A percentile compares a stretch with the other conserved stretches of the same genome.
phyloP scores from a whole-genome alignment of 2,329 filamentous ascomycete genomes.

The Endothia cerciana region DNA sequence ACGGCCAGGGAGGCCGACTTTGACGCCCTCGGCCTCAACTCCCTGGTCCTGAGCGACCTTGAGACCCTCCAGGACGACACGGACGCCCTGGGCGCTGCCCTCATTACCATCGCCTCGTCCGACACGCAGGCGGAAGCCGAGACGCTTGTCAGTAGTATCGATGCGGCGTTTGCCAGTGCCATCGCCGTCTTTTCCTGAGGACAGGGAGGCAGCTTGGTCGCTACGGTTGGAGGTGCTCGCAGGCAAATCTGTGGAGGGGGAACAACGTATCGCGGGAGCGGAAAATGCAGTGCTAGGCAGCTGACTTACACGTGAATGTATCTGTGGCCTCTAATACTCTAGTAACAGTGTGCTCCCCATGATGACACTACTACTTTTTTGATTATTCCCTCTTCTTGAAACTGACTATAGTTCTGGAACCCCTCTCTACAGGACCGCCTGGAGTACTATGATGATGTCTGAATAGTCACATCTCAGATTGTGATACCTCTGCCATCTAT shows the following conservation, averaged over 20 bases:
- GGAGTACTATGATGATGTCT: no score
- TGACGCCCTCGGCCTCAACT: conserved; percentile 13
- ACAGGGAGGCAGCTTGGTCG: not conserved
- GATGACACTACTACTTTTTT: not conserved
- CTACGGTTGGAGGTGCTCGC: not conserved
- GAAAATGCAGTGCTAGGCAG: not conserved
- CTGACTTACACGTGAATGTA: not conserved
- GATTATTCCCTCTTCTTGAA: not conserved
- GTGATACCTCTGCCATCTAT: no score
- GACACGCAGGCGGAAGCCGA: conserved; percentile 21
- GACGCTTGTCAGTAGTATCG: conserved; percentile 8
- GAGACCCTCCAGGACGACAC: conserved; percentile 25
- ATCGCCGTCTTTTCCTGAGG: conserved; percentile 23
- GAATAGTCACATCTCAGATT: no score
- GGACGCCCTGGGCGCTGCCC: conserved; percentile 19
- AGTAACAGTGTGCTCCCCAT: not conserved
- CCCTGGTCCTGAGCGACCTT: conserved; percentile 23
- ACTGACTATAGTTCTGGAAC: not conserved
- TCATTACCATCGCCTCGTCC: conserved; percentile 21
- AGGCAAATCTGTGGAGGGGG: not conserved
- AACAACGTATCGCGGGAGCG: no score
- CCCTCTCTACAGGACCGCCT: no score
- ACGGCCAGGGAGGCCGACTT: conserved; percentile 22
- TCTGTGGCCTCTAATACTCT: not conserved
- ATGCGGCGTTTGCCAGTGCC: conserved; percentile 24